These are phyloP conservation scores for Kluyveromyces dobzhanskii DNA, from an alignment of 805 yeast genomes.

Conservation along the genomic window DNA sequence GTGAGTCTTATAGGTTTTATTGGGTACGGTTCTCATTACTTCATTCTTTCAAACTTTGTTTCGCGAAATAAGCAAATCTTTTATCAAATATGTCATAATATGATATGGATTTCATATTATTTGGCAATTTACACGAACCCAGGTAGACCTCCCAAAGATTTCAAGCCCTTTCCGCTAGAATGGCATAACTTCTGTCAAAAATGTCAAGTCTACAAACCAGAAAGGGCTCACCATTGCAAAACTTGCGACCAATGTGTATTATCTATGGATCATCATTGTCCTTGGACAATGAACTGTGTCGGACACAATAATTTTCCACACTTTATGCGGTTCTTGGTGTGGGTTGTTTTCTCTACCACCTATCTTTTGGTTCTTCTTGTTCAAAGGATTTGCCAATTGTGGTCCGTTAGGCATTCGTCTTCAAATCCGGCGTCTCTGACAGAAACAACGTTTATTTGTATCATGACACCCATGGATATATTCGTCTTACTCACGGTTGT, in stretches of 20 bases:
- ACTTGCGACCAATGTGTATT: slow-evolving; percentile 66
- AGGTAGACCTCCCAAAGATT: slow-evolving; percentile 54
- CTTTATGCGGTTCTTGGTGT: slow-evolving; percentile 63
- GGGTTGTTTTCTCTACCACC: slow-evolving; percentile 50
- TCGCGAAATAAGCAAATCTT: slow-evolving; percentile 33
- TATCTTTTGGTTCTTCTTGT: slow-evolving; percentile 37
- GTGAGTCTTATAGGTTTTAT: slow-evolving; percentile 43
- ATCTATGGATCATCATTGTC: slow-evolving; percentile 90
- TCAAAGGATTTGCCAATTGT: slow-evolving; percentile 36
- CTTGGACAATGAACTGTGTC: slow-evolving; percentile 90
- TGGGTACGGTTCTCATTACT: slow-evolving; percentile 56
- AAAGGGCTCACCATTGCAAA: slow-evolving; percentile 79
- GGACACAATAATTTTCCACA: slow-evolving; percentile 74
- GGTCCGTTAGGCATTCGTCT: slow-evolving; percentile 44
- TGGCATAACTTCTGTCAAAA: slow-evolving; percentile 70
- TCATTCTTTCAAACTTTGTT: slow-evolving; percentile 42
- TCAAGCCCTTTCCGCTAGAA: slow-evolving; percentile 35
- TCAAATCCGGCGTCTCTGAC: slow-evolving; percentile 42
- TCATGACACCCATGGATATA: slow-evolving; percentile 45
- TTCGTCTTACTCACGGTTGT: slow-evolving; percentile 56
- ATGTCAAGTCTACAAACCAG: slow-evolving; percentile 70
- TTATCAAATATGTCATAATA: slow-evolving; percentile 39
- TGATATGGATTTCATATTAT: slow-evolving; percentile 68
- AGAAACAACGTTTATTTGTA: slow-evolving; percentile 47
- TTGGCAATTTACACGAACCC: slow-evolving; percentile 62